Percentiles rank a stretch among this genome's conserved stretches.
Conservation (phyloP, 1,284 basidiomycete genomes). For the Inonotus obliquus region DNA sequence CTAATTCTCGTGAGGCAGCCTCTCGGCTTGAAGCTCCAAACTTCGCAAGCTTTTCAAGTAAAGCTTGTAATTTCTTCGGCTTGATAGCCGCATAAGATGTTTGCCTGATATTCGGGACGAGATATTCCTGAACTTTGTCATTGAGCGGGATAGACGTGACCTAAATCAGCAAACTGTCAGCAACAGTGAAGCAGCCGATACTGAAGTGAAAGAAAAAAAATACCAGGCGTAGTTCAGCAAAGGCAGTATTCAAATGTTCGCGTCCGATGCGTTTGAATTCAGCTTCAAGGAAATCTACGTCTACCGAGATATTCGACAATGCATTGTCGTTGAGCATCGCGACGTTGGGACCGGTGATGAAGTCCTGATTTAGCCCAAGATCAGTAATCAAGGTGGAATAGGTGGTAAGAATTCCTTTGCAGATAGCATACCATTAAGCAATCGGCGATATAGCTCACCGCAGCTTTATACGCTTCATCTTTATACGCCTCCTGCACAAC, state of each 20-base stretch:
- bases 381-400: conserved; percentile 8
- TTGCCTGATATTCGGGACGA: conserved; percentile 70
- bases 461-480: conserved; percentile 82
- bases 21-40: conserved; percentile 63
- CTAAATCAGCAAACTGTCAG: conserved; percentile 36
- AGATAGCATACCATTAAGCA: conserved; percentile 69
- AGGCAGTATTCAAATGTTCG: conserved; percentile 67
- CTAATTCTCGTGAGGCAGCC: conserved; percentile 29
- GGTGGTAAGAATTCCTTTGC: neutral
- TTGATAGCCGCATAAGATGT: conserved; percentile 70
- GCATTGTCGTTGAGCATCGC: conserved; percentile 84
- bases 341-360: conserved; percentile 75
- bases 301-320: conserved; percentile 75
- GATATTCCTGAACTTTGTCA: conserved; percentile 74
- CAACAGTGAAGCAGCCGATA: neutral
- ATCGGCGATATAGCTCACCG: conserved; percentile 81
- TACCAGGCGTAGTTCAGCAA: conserved; percentile 79
- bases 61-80: conserved; percentile 67
- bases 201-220: conserved; percentile 24
- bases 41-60: conserved; percentile 77
- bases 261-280: conserved; percentile 74
- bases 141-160: conserved; percentile 73
- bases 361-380: conserved; percentile 57
- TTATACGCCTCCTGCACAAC: conserved; percentile 83
- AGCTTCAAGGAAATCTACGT: conserved; percentile 81